Conservation (phyloP, 2,329 filamentous ascomycete species). For the Trichoderma sp. region DNA sequence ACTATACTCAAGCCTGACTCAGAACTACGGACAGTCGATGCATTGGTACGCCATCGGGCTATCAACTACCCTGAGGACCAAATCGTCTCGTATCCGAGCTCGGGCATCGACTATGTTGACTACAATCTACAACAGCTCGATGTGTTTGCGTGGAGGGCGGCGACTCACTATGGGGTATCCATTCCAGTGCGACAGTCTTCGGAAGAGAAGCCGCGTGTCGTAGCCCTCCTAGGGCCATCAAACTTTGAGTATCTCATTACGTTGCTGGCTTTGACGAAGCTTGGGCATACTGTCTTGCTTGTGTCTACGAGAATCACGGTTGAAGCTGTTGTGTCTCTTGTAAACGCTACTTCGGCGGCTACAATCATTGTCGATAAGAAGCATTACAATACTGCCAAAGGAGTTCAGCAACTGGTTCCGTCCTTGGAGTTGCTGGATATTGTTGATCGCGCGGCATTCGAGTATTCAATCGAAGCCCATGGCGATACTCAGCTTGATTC, state of each 20-base stretch:
- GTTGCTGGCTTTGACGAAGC: constrained; percentile 12
- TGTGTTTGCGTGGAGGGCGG: constrained; percentile 17
- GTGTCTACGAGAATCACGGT: constrained; percentile 17
- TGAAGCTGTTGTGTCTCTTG: constrained; percentile 11
- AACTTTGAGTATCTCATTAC: constrained; percentile 23
- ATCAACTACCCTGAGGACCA: constrained; percentile 1
- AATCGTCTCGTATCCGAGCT: constrained; percentile 13
- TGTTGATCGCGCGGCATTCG: constrained; percentile 10
- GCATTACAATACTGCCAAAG: not conserved
- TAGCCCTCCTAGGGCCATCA: constrained; percentile 5
- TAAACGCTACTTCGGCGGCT: constrained; percentile 12
- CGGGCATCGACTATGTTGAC: constrained; percentile 6
- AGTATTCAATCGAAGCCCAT: constrained; percentile 17
- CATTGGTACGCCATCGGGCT: constrained; percentile 6
- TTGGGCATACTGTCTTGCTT: constrained; percentile 14
- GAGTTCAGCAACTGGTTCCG: not conserved
- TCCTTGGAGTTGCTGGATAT: not conserved
- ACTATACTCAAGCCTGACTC: not conserved
- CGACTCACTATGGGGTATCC: not conserved
- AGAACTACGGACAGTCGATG: constrained; percentile 6
- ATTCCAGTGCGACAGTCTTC: not conserved
- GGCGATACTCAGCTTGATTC: constrained; percentile 12
- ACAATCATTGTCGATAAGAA: constrained; percentile 12
- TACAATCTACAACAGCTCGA: constrained; percentile 14
- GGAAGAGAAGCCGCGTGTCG: constrained; percentile 11